These are phyloP conservation scores for Pyrenochaeta sp. DNA, from an alignment of 2,329 filamentous ascomycete genomes.

Conservation along the genomic window DNA sequence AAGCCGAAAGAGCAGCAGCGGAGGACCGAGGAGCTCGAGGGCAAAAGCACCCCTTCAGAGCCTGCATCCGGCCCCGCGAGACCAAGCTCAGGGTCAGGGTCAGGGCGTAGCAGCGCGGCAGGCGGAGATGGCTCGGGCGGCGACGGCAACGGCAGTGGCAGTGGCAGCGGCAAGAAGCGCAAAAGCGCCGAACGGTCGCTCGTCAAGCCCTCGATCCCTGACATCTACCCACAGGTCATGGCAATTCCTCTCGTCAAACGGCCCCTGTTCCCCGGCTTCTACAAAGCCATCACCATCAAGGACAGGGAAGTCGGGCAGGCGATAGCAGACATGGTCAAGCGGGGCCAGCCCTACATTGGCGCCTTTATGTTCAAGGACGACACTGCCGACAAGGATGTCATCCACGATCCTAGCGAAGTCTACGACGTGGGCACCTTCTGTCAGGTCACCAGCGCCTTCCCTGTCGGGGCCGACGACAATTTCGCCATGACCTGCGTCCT, in stretches of 20 bases:
- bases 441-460: slow-evolving; percentile 95
- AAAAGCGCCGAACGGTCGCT: slow-evolving; percentile 78
- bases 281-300: slow-evolving; percentile 97
- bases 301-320: slow-evolving; percentile 90
- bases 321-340: slow-evolving; percentile 95
- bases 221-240: slow-evolving; percentile 97
- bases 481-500: slow-evolving; percentile 88
- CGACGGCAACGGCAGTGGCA: slow-evolving; percentile 68
- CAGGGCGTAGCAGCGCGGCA: slow-evolving; percentile 67
- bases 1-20: slow-evolving; percentile 53
- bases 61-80: too few species aligned
- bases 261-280: slow-evolving; percentile 95
- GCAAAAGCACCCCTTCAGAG: slow-evolving; percentile 59
- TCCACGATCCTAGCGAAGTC: slow-evolving; percentile 88
- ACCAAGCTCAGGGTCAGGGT: slow-evolving; percentile 59
- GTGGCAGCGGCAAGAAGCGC: slow-evolving; percentile 70
- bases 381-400: slow-evolving; percentile 90
- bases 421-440: slow-evolving; percentile 97
- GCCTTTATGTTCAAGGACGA: slow-evolving; percentile 98
- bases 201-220: slow-evolving; percentile 87
- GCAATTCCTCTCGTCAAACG: slow-evolving; percentile 94
- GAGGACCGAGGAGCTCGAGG: slow-evolving; percentile 49
- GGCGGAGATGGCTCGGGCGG: slow-evolving; percentile 58
- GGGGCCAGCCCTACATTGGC: slow-evolving; percentile 95
- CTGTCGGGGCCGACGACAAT: slow-evolving; percentile 79